Conservation (phyloP, 2,329 filamentous ascomycete genomes). For the Colletotrichum cereale region DNA sequence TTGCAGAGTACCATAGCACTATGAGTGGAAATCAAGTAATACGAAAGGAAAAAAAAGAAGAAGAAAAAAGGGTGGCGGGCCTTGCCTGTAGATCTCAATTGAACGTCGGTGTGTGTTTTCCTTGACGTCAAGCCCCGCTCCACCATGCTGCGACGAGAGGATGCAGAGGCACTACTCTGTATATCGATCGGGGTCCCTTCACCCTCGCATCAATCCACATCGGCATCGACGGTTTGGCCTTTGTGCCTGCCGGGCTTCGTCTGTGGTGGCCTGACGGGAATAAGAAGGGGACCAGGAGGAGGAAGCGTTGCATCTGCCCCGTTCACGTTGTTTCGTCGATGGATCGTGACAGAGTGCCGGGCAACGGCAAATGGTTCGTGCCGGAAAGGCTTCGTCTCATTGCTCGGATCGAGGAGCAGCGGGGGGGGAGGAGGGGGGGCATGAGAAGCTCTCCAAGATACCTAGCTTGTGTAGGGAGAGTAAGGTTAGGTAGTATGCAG, state of each 20-base stretch:
- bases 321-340: conserved; percentile 10
- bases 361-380: conserved; percentile 12
- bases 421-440: conserved; percentile 15
- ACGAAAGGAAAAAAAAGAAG: not conserved
- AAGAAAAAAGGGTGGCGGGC: not conserved
- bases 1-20: not conserved
- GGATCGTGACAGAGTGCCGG: not conserved
- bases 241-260: not conserved
- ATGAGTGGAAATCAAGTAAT: not conserved
- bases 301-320: conserved; percentile 21
- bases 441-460: not conserved
- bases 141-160: not conserved
- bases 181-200: not conserved
- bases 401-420: conserved; percentile 17
- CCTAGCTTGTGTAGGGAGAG: too few species aligned
- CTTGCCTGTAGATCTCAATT: not conserved
- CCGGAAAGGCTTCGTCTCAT: not conserved
- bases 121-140: not conserved
- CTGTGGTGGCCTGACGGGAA: not conserved
- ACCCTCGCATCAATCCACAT: not conserved
- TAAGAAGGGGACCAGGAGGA: not conserved
- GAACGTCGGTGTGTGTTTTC: not conserved
- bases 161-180: too few species aligned
- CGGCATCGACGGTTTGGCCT: not conserved
- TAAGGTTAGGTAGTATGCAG: not conserved